Base-by-base conservation (phyloP, 768 basidiomycete species). In the Termitomyces sp. region DNA sequence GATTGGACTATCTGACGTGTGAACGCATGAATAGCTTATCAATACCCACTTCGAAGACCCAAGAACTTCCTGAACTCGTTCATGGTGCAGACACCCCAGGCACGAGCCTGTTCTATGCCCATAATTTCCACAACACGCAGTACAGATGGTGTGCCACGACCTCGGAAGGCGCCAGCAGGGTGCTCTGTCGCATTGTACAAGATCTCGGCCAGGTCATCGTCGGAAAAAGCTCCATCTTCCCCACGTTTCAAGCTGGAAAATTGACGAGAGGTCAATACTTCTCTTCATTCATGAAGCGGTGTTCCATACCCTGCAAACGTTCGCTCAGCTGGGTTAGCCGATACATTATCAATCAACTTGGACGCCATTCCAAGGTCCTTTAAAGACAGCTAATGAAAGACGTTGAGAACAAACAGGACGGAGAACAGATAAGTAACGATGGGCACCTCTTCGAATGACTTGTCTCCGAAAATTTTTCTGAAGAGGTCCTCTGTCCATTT, bases 61-160 rank as follows among this genome's bases (percentile, higher is more conserved):
- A 83, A 57, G 66, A 78, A 79, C 61, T 70, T 61, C 45, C 81
- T 69, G 66, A 82, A 82, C 64, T 82, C 80, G 53, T 82, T 83
- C 74, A 81, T 73, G 4, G 78, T 75, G 61, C 80, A 79, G 1
- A 77, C 73, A 33, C 83, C 83, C 83, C 83, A 84, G 9, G 59
- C 58, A 39, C 84, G 66, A 2, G 78, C 74, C 65, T 83, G 82
- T 42, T 72, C 65, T 36, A 86, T 84, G 2, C 76, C 79, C 70
- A 84, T 68, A 18, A 83, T 76, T 63, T 86, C 84, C 31, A 84
- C 71, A 38, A 82, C 63, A 16, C 79, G 66, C 56, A 84, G 61
- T 5, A 73, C 75, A 1, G 62, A 64, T 0, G 82, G 80, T 0
- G 77, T 77, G 3, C 77, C 76, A 2, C 76, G 74, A n/a, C 76